Percentiles rank a stretch among this genome's conserved stretches.
phyloP scores from a whole-genome alignment of 768 basidiomycete species.

The Cystobasidium ongulense region DNA sequence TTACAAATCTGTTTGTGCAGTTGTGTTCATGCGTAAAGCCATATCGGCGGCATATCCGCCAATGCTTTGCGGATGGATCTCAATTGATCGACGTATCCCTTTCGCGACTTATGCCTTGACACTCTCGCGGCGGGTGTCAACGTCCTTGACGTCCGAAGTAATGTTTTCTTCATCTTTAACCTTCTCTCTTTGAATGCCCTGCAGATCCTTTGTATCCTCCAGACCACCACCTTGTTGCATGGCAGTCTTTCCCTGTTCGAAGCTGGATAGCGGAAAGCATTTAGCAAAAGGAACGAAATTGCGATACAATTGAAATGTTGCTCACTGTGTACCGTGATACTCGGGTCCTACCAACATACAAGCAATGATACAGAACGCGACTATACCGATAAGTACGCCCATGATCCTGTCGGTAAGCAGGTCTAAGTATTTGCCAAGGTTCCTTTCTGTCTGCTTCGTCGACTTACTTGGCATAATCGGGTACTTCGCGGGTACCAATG shows the following conservation, averaged over 20 bases:
- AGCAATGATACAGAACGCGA: slow-evolving; percentile 67
- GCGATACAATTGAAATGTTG: background rate
- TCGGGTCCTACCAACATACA: slow-evolving; percentile 71
- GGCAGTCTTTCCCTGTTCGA: slow-evolving; percentile 24
- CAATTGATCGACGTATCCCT: too few relatives aligned
- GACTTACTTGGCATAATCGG: slow-evolving; percentile 33
- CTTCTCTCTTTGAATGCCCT: background rate
- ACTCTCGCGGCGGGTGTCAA: background rate
- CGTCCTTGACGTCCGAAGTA: background rate
- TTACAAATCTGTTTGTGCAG: too few relatives aligned
- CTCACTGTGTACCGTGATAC: slow-evolving; percentile 63
- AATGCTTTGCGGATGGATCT: too few relatives aligned
- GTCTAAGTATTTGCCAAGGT: too few relatives aligned
- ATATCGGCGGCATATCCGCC: too few relatives aligned
- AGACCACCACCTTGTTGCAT: slow-evolving; percentile 19
- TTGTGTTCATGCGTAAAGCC: too few relatives aligned
- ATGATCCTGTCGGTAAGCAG: slow-evolving; percentile 7
- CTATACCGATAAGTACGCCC: slow-evolving; percentile 39
- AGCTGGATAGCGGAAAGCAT: background rate
- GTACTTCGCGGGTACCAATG: slow-evolving; percentile 43
- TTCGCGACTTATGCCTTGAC: background rate
- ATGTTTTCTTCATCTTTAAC: slow-evolving; percentile 8
- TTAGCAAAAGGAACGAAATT: background rate
- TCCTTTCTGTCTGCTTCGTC: background rate
- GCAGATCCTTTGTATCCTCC: background rate